phyloP scores from a whole-genome alignment of 345 rosid species.

The Geranium brycei region DNA sequence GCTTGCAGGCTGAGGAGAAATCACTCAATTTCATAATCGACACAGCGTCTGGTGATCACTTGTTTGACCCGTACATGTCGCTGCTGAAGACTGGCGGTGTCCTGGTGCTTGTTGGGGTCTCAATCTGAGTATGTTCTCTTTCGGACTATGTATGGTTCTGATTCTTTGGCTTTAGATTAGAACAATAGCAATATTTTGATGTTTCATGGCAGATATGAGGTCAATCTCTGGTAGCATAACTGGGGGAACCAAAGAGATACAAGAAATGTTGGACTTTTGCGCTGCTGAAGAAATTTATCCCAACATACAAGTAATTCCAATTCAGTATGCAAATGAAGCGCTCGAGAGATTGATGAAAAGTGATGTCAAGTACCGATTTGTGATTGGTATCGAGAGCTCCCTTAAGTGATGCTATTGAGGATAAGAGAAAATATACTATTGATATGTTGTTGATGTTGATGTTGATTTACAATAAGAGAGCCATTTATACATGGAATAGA shows the following conservation, averaged over 20 bases:
- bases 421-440: too few species aligned
- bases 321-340: slow-evolving; percentile 59
- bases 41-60: slow-evolving; percentile 83
- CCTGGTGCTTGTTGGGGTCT: slow-evolving; percentile 59
- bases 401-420: slow-evolving; percentile 25
- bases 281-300: slow-evolving; percentile 68
- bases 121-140: slow-evolving; percentile 24
- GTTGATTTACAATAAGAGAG: too few species aligned
- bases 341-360: slow-evolving; percentile 61
- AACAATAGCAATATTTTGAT: too few species aligned
- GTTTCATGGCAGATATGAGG: slow-evolving; percentile 27
- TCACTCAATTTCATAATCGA: slow-evolving; percentile 71
- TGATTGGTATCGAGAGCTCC: slow-evolving; percentile 64
- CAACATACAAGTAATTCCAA: slow-evolving; percentile 52
- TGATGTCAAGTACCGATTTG: slow-evolving; percentile 78
- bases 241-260: slow-evolving; percentile 62
- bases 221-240: slow-evolving; percentile 52
- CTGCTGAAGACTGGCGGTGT: slow-evolving; percentile 60
- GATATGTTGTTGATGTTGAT: too few species aligned
- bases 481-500: too few species aligned
- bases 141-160: too few species aligned
- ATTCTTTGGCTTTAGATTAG: too few species aligned
- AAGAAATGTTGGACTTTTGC: slow-evolving; percentile 74
- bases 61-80: slow-evolving; percentile 68
- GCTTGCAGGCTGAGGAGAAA: slow-evolving; percentile 40